Percentiles rank a stretch among this genome's conserved stretches.
phyloP scores from a whole-genome alignment of 2,329 filamentous ascomycete species.

The Cadophora gregata region DNA sequence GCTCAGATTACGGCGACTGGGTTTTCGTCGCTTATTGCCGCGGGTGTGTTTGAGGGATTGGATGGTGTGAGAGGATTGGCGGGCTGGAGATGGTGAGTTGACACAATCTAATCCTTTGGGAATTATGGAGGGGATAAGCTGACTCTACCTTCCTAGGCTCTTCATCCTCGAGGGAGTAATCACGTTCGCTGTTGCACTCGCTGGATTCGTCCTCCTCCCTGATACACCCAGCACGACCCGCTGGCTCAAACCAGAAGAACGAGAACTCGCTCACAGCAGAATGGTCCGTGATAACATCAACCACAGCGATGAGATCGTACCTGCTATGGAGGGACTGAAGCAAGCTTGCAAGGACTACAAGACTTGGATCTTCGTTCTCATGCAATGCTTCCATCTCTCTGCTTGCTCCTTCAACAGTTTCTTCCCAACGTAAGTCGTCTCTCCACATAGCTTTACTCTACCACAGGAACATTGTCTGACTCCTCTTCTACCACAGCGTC shows the following conservation, averaged over 20 bases:
- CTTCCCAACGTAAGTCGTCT: slow-evolving; percentile 51
- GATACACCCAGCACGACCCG: slow-evolving; percentile 48
- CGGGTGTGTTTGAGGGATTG: slow-evolving; percentile 41
- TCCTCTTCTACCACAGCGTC: slow-evolving; percentile 37
- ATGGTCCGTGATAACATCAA: slow-evolving; percentile 53
- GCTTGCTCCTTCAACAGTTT: slow-evolving; percentile 53
- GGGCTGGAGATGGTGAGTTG: slow-evolving; percentile 48
- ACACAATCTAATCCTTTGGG: background rate
- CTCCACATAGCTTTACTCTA: slow-evolving; percentile 46
- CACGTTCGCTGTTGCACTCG: slow-evolving; percentile 44
- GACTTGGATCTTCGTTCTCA: slow-evolving; percentile 30
- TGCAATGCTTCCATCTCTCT: slow-evolving; percentile 46
- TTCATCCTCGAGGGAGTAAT: slow-evolving; percentile 49
- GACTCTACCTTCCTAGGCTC: slow-evolving; percentile 31
- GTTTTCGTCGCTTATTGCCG: slow-evolving; percentile 61
- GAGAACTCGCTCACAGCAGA: slow-evolving; percentile 50
- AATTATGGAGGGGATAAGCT: background rate
- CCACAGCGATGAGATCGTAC: slow-evolving; percentile 42
- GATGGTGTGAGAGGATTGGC: slow-evolving; percentile 47
- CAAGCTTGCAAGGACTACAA: slow-evolving; percentile 37
- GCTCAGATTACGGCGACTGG: slow-evolving; percentile 51
- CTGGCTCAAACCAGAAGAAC: slow-evolving; percentile 47
- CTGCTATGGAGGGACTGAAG: slow-evolving; percentile 48
- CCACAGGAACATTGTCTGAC: background rate
- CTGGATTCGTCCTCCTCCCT: slow-evolving; percentile 46